phyloP scores from a whole-genome alignment of 345 rosid genomes.

The Triadica sebifera region DNA sequence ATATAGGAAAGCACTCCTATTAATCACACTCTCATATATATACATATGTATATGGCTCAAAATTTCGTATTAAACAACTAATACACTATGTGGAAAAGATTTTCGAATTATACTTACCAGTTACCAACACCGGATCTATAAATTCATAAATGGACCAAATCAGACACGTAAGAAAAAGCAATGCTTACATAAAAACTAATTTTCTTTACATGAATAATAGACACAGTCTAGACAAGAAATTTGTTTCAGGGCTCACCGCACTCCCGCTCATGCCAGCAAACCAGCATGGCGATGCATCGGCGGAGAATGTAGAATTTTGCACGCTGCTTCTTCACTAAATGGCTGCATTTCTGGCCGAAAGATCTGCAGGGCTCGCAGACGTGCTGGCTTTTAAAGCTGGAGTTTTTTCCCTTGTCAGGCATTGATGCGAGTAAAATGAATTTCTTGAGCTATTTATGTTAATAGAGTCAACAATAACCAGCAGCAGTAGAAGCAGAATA shows the following conservation, averaged over 20 bases:
- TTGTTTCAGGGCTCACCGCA: too few species aligned
- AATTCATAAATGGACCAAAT: too few species aligned
- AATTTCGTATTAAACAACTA: too few species aligned
- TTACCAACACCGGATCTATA: too few species aligned
- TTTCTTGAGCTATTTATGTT: background rate
- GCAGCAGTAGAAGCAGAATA: too few species aligned
- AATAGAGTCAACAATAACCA: background rate
- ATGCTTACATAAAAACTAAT: too few species aligned
- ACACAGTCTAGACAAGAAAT: too few species aligned
- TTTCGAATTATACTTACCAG: too few species aligned
- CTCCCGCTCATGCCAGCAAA: slow-evolving; percentile 61
- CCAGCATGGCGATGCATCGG: slow-evolving; percentile 74
- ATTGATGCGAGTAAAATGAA: slow-evolving; percentile 11
- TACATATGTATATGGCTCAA: background rate
- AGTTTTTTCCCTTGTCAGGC: slow-evolving; percentile 27
- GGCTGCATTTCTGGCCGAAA: slow-evolving; percentile 68
- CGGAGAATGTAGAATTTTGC: slow-evolving; percentile 77
- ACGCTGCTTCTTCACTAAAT: slow-evolving; percentile 71
- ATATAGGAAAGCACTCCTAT: background rate
- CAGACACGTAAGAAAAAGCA: too few species aligned
- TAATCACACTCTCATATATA: slow-evolving; percentile 12
- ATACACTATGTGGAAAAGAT: too few species aligned
- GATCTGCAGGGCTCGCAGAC: slow-evolving; percentile 53
- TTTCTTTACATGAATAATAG: background rate
- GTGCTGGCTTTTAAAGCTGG: too few species aligned